Evolutionary conservation across 2,329 filamentous ascomycete species (phyloP).

Genomic region (Fusarium beomiforme): DNA sequence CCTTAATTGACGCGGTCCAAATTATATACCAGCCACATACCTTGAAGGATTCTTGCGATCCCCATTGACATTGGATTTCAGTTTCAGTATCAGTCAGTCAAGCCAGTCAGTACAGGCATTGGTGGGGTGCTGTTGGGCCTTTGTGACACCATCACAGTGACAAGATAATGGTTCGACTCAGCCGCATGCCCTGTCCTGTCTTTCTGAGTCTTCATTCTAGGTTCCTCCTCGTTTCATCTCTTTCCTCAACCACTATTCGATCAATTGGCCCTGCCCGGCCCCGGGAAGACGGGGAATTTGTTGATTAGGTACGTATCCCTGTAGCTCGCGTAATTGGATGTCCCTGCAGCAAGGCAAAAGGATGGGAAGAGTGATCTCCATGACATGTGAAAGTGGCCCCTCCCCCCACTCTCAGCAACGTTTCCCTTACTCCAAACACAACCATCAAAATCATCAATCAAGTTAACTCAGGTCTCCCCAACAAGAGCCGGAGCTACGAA

Average conservation of each 20-base stretch:
- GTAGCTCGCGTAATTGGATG: background rate
- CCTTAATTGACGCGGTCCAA: background rate
- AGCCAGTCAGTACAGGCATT: background rate
- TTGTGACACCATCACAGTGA: constrained; percentile 38
- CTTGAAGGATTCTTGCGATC: background rate
- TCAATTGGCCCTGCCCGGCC: background rate
- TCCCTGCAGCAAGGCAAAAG: background rate
- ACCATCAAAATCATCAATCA: constrained; percentile 8
- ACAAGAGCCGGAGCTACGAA: constrained; percentile 2
- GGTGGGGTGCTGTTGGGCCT: constrained; percentile 38
- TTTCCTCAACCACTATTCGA: background rate
- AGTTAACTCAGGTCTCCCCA: constrained; percentile 17
- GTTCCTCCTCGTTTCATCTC: constrained; percentile 19
- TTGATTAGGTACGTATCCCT: background rate
- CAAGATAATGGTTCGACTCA: constrained; percentile 37
- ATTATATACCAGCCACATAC: background rate
- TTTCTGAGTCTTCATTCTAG: constrained; percentile 8
- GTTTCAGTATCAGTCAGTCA: background rate
- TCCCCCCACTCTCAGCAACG: constrained; percentile 15
- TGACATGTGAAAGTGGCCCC: constrained; percentile 46
- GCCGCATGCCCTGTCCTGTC: constrained; percentile 25
- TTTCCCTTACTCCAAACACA: constrained; percentile 11
- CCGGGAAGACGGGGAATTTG: background rate
- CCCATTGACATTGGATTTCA: background rate
- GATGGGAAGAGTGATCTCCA: background rate